Evolutionary conservation across 176 grass and related monocot species (phyloP), one percentile per base, ranked within the genome.

Genomic region (Stipa capillata): DNA sequence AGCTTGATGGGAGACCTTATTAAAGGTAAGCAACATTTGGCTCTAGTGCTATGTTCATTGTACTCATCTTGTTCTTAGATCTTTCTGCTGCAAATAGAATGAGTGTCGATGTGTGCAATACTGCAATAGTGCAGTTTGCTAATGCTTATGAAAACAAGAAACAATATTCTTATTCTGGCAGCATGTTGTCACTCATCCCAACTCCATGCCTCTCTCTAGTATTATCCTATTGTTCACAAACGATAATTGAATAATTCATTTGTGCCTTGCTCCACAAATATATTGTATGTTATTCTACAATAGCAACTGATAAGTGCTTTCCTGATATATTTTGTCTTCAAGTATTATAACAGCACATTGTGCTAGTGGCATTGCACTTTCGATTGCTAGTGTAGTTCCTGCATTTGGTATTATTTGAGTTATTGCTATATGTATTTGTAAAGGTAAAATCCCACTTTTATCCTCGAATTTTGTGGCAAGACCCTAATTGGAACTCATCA

Each of bases 1-100:
- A 87, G 89, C 39, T 55, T 97, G 77, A 94, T 94, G 91, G 94
- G 91, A 36, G 94, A 97, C 71, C 82, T 88, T 84, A 88, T 85
- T 63, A 92, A 97, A 92, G 91, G 94, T 97, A 65, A 47, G 18
- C 18, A 74, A 23, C 47, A 73, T 88, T 65, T 79, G 10, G 29
- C 4, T 63, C 20, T 58, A 10, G 2, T 32, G 52, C 17, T 52
- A 56, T 13, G 57, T 66, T 47, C 42, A 74, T 37, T 49, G 37
- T 24, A 40, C 6, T 65, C 25, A 14, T 79, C 42, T 2, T 55
- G 37, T 74, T 54, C 45, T 80, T 73, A n/a, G 20, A 80, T 79
- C 39, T 41, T 18, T 73, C n/a, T 58, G 6, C 43, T 53, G 6
- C 57, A 52, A 14, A 59, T 21, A 70, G 16, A 74, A 48, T 45